Evolutionary conservation across 495 filamentous ascomycete species (phyloP).

Genomic region (Podospora pseudocomata): DNA sequence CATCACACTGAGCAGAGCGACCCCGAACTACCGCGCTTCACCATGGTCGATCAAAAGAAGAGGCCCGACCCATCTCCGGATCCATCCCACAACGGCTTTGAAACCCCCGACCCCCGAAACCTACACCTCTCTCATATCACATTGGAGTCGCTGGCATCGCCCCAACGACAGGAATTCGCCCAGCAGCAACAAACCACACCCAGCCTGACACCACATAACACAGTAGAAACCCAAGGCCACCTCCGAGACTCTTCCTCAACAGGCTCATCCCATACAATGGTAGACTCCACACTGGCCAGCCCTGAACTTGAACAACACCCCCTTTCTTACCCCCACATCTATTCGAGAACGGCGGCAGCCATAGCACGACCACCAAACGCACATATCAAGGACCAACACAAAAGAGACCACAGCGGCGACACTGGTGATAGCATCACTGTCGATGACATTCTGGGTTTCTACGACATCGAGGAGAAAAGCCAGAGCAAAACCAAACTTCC

Average conservation of each 20-base stretch:
- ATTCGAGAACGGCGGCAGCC: slow-evolving; percentile 4
- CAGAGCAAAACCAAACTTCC: slow-evolving; percentile 6
- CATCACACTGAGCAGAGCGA: slow-evolving; percentile 20
- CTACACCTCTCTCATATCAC: background rate
- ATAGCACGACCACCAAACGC: slow-evolving; percentile 6
- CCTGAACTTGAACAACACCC: background rate
- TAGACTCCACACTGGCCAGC: slow-evolving; percentile 18
- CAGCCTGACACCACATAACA: background rate
- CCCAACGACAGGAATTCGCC: background rate
- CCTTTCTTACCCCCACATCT: slow-evolving; percentile 3
- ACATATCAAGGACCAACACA: slow-evolving; percentile 12
- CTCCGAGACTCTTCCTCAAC: slow-evolving; percentile 25
- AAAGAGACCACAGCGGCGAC: slow-evolving; percentile 14
- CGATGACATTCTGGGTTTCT: slow-evolving; percentile 35
- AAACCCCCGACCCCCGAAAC: background rate
- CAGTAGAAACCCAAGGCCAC: slow-evolving; percentile 6
- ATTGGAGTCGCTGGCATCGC: background rate
- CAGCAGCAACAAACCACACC: background rate
- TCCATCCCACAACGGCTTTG: background rate
- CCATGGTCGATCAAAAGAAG: slow-evolving; percentile 27
- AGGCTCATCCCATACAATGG: slow-evolving; percentile 22
- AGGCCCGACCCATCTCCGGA: slow-evolving; percentile 6
- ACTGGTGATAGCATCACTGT: slow-evolving; percentile 27
- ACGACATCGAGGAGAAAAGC: slow-evolving; percentile 24
- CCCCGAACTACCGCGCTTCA: slow-evolving; percentile 30